phyloP scores from a whole-genome alignment of 805 yeast species.

The Ogataea methylovora region DNA sequence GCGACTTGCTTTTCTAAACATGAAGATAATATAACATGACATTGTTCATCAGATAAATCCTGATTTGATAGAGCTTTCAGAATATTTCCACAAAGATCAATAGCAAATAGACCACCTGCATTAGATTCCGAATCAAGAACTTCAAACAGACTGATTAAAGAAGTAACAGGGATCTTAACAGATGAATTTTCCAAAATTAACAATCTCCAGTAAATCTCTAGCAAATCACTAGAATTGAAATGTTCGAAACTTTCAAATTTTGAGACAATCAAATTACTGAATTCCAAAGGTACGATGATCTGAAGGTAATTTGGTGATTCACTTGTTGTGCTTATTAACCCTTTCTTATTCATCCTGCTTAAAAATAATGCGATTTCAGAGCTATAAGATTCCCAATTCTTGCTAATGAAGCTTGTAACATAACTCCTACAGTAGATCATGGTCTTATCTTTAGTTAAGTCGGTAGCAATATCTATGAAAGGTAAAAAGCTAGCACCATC shows the following conservation, averaged over 20 bases:
- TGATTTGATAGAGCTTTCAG: constrained; percentile 26
- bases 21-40: constrained; percentile 8
- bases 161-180: constrained; percentile 16
- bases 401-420: constrained; percentile 41
- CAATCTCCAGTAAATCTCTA: constrained; percentile 46
- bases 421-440: constrained; percentile 36
- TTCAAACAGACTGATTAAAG: constrained; percentile 14
- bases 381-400: constrained; percentile 29
- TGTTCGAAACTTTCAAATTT: constrained; percentile 9
- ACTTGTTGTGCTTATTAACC: constrained; percentile 5
- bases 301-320: constrained; percentile 7
- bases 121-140: constrained; percentile 2
- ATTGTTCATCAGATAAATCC: constrained; percentile 10
- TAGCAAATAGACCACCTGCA: constrained; percentile 19
- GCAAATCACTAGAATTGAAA: constrained; percentile 8
- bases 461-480: constrained; percentile 39
- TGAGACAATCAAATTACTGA: constrained; percentile 21
- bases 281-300: constrained; percentile 24
- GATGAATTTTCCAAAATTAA: constrained; percentile 31
- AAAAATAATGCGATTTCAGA: constrained; percentile 35
- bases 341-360: constrained; percentile 25
- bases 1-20: neutral
- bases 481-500: constrained; percentile 32
- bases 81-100: constrained; percentile 36
- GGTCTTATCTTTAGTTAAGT: constrained; percentile 36